Evolutionary conservation across 495 filamentous ascomycete species (phyloP), one percentile per base, ranked within the genome.

Genomic region (Lasiosphaeria ovina): DNA sequence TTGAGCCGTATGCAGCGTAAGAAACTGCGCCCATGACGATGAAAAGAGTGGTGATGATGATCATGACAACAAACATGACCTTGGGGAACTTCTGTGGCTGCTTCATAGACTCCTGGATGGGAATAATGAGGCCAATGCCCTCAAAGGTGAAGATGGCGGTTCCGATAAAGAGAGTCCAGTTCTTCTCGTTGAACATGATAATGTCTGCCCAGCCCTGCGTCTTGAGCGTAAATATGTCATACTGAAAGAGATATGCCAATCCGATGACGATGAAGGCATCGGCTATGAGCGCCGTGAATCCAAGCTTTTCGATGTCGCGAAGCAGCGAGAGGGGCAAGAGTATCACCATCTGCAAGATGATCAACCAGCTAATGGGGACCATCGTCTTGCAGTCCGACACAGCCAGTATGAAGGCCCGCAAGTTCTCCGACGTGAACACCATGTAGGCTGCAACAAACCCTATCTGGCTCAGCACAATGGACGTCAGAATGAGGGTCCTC

Each of bases 131-230:
- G 17, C 94, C 94, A 63, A 98, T 92, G 17, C 94, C 94, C 69
- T 98, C 94, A 64, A 97, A 98, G 5, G 94, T 98, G 78, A 98
- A 98, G 65, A 98, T 97, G 17, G 94, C 95, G 7, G 94, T 98
- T 64, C 94, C 94, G 66, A 98, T 97, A 73, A 98, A 97, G 38
- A 98, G 84, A 0, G 93, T 96, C 94, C 94, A 98, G 66, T 89
- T 85, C 24, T 86, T 81, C 4, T 85, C 74, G 76, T 98, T 98
- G 80, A 98, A 97, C 60, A 85, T 75, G 57, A 86, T 80, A 65
- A 98, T 89, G 70, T 98, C 94, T 0, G 91, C 80, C 11, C 95
- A 72, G 7, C 93, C 93, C 48, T 89, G 74, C n/a, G 88, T 85
- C 51, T 71, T 74, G 40, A 97, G 85, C n/a, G 92, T 96, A 55